Evolutionary conservation across 768 basidiomycete genomes (phyloP), one percentile per base, ranked within the genome.

Genomic region (Podaxis sp.): DNA sequence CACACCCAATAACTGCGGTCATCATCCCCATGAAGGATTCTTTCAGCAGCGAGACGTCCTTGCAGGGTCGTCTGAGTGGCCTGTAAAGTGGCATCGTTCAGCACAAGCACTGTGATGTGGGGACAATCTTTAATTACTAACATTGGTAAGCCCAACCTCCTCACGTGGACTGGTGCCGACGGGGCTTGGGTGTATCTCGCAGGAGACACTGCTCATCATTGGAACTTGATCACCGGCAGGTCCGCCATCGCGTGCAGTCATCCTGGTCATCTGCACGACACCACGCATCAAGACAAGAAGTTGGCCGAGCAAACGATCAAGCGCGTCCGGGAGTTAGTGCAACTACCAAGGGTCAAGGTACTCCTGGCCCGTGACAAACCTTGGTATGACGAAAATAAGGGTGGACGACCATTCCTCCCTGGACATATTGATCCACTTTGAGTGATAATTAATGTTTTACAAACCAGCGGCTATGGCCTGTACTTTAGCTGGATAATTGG

Each of bases 1-100:
- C 86, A 59, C 72, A 92, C 92, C 93, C 92, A 62, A 97, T 90
- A 19, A 97, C 89, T 12, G 99, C 95, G 88, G 73, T 99, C 96
- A 75, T 99, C 96, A 59, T 90, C 84, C 17, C 95, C 94, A 62
- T 81, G 83, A 39, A 99, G 78, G 53, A 97, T 86, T 17, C 84
- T 86, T 73, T 97, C 95, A 1, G 87, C 85, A 8, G 84, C 83
- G 66, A 85, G 76, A 60, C 95, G 88, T 11, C 95, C 95, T 67
- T 95, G 87, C 2, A 97, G 77, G 15, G 97, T 91, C 0, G 96
- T 96, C 71, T 96, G 88, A 1, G 95, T 95, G 22, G 90, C 85
- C 70, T 82, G 79, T 62, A 95, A 78, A 65, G 26, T 42, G 49
- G 51, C 28, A 30, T 52, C 11, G 66, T 19, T 53, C 39, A 48